Evolutionary conservation across 2,329 filamentous ascomycete species (phyloP).

Genomic region (Pseudogymnoascus pannorum): DNA sequence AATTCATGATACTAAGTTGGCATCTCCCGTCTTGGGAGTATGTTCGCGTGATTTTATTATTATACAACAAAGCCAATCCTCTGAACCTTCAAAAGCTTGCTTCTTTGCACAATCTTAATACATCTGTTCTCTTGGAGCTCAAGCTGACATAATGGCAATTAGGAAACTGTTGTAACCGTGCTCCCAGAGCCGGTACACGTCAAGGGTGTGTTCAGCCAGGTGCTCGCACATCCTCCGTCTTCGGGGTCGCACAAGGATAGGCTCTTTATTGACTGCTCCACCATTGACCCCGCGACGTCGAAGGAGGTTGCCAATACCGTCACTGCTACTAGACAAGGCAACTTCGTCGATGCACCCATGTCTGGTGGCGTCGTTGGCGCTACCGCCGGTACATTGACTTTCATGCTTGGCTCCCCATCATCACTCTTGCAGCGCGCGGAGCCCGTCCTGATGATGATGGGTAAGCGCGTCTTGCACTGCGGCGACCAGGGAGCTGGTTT

Average conservation of each 20-base stretch:
- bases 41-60: constrained; percentile 53
- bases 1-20: constrained; percentile 70
- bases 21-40: constrained; percentile 42
- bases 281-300: constrained; percentile 86
- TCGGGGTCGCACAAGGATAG: constrained; percentile 48
- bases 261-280: constrained; percentile 92
- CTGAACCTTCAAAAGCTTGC: constrained; percentile 39
- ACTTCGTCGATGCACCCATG: constrained; percentile 92
- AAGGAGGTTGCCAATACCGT: constrained; percentile 67
- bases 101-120: constrained; percentile 6
- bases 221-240: constrained; percentile 53
- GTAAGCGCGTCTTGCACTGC: constrained; percentile 76
- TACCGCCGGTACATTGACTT: constrained; percentile 77
- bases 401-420: constrained; percentile 77
- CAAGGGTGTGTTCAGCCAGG: constrained; percentile 69
- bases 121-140: not conserved
- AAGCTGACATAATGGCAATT: constrained; percentile 18
- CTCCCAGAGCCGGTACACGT: constrained; percentile 87
- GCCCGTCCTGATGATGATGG: constrained; percentile 71
- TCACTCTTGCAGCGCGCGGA: constrained; percentile 57
- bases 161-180: constrained; percentile 84
- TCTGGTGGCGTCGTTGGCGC: constrained; percentile 93
- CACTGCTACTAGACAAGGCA: constrained; percentile 57
- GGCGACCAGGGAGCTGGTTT: constrained; percentile 79
- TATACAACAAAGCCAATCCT: constrained; percentile 65